A percentile compares a stretch with the other conserved stretches of the same genome.
These are phyloP conservation scores for Penicillium brevicompactum DNA, from an alignment of 2,329 filamentous ascomycete species.

Conservation along the genomic window DNA sequence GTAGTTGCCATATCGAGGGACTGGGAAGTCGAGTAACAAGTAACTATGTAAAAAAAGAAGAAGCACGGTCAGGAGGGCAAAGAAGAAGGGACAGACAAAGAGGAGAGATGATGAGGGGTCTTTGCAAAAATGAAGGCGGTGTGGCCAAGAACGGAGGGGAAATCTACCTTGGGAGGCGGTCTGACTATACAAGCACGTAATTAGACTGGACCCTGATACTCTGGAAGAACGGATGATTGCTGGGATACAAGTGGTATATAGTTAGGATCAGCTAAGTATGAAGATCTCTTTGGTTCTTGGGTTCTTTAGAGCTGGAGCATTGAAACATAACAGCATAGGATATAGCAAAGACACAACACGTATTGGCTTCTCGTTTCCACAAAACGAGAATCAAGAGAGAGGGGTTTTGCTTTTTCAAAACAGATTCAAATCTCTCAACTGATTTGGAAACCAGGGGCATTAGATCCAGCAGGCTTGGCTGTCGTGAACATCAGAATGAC, in stretches of 20 bases:
- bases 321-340: background rate
- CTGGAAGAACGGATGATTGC: background rate
- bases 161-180: slow-evolving; percentile 3
- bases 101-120: slow-evolving; percentile 10
- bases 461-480: slow-evolving; percentile 4
- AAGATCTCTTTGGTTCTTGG: no score
- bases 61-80: background rate
- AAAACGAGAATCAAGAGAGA: background rate
- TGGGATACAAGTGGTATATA: background rate
- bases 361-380: background rate
- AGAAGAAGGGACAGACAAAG: background rate
- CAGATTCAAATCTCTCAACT: background rate
- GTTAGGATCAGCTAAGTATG: no score
- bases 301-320: background rate
- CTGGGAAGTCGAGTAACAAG: background rate
- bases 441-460: slow-evolving; percentile 1
- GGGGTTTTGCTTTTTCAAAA: background rate
- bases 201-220: background rate
- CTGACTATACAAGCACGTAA: background rate
- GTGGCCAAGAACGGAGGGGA: slow-evolving; percentile 12
- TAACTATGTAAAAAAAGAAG: background rate
- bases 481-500: slow-evolving; percentile 43
- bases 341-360: background rate
- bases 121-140: slow-evolving; percentile 23
- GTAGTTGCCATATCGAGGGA: slow-evolving; percentile 44